Evolutionary conservation across 2,329 filamentous ascomycete genomes (phyloP).

Genomic region (Botrytis sinoallii): DNA sequence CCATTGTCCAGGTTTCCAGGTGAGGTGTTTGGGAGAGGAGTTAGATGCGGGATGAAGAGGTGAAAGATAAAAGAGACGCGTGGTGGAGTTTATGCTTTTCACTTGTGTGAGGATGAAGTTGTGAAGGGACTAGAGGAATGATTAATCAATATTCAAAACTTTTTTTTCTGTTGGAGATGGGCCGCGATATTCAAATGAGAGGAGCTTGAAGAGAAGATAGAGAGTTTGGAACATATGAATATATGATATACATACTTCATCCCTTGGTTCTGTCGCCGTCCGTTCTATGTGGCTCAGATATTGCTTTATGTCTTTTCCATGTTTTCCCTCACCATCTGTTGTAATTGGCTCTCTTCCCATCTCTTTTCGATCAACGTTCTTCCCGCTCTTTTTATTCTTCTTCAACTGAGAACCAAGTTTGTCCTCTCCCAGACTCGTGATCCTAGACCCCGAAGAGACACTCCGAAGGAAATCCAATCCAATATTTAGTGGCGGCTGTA

Average conservation of each 20-base stretch:
- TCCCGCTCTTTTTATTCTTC: too few relatives aligned
- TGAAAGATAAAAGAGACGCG: not conserved
- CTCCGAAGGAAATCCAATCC: not conserved
- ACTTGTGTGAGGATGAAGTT: not conserved
- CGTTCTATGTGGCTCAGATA: not conserved
- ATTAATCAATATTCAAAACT: not conserved
- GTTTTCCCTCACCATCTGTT: not conserved
- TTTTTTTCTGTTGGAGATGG: not conserved
- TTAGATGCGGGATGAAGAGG: not conserved
- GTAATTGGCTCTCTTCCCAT: not conserved
- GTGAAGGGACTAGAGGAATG: not conserved
- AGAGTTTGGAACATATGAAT: not conserved
- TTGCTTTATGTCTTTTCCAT: not conserved
- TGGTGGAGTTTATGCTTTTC: not conserved
- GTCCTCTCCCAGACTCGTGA: not conserved
- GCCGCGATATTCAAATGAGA: not conserved
- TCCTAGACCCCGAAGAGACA: not conserved
- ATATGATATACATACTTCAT: not conserved
- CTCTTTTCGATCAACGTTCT: not conserved
- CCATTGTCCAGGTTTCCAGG: constrained; percentile 1
- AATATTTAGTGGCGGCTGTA: not conserved
- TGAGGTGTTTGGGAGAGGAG: not conserved
- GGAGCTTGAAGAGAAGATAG: not conserved
- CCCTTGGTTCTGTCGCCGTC: not conserved
- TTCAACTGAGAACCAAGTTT: not conserved